Evolutionary conservation across 2,329 filamentous ascomycete genomes (phyloP).

Genomic region (Albifimbria verrucaria): DNA sequence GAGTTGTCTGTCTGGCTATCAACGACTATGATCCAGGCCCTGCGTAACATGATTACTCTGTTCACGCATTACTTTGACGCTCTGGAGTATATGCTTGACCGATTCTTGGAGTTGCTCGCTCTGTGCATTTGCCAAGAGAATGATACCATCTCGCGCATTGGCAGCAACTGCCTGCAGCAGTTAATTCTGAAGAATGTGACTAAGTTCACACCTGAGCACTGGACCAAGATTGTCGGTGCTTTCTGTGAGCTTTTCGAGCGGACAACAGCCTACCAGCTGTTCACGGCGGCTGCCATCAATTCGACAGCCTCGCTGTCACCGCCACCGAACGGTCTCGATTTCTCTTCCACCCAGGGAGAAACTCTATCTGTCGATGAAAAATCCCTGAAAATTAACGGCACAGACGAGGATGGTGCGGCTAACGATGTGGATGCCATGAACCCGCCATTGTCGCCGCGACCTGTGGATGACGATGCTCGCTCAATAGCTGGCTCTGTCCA

Average conservation of each 20-base stretch:
- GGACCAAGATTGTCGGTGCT: slow-evolving; percentile 89
- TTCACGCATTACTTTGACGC: slow-evolving; percentile 99
- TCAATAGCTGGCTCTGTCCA: slow-evolving; percentile 29
- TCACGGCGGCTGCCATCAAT: slow-evolving; percentile 70
- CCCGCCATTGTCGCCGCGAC: slow-evolving; percentile 22
- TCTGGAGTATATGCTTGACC: slow-evolving; percentile 94
- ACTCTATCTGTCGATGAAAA: slow-evolving; percentile 47
- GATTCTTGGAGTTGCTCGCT: slow-evolving; percentile 91
- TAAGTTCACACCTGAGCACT: slow-evolving; percentile 85
- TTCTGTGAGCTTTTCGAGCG: slow-evolving; percentile 95
- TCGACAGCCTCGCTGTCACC: slow-evolving; percentile 50
- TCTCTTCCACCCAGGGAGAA: slow-evolving; percentile 38
- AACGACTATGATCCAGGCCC: slow-evolving; percentile 97
- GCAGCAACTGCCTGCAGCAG: slow-evolving; percentile 96
- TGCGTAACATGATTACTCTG: slow-evolving; percentile 96
- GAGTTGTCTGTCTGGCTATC: slow-evolving; percentile 98
- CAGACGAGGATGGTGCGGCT: slow-evolving; percentile 32
- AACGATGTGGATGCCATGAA: slow-evolving; percentile 30
- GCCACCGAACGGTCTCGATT: slow-evolving; percentile 48
- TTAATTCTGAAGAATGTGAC: slow-evolving; percentile 93
- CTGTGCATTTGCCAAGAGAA: slow-evolving; percentile 99
- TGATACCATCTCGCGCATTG: slow-evolving; percentile 95
- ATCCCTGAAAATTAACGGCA: slow-evolving; percentile 59
- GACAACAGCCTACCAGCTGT: slow-evolving; percentile 92
- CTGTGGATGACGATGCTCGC: slow-evolving; percentile 30